Percentiles rank a stretch among this genome's conserved stretches.
These are phyloP conservation scores for Citropsis articulata DNA, from an alignment of 345 rosid genomes.

Conservation along the genomic window DNA sequence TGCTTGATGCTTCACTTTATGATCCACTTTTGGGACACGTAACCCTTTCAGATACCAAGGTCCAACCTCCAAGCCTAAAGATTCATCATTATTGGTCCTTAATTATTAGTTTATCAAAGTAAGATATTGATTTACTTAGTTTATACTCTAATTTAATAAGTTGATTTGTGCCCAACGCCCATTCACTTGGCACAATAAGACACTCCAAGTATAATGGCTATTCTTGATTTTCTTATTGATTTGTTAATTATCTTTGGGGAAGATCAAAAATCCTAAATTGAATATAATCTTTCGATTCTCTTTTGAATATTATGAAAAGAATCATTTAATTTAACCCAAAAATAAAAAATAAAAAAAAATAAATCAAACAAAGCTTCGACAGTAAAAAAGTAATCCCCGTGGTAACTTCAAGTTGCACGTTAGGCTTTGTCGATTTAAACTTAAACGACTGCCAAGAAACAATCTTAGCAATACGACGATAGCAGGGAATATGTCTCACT, in stretches of 20 bases:
- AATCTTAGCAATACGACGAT: too few relatives aligned
- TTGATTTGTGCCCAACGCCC: not conserved
- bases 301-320: not conserved
- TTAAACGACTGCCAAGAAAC: too few relatives aligned
- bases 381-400: too few relatives aligned
- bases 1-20: not conserved
- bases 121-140: not conserved
- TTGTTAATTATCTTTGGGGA: too few relatives aligned
- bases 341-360: too few relatives aligned
- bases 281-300: not conserved
- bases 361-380: not conserved
- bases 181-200: not conserved
- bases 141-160: not conserved
- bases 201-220: not conserved
- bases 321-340: not conserved
- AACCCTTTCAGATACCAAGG: not conserved
- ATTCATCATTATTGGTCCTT: conserved; percentile 1
- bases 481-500: too few relatives aligned
- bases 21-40: not conserved
- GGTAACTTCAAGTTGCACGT: too few relatives aligned
- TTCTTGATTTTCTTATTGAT: too few relatives aligned
- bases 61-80: not conserved
- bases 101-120: not conserved
- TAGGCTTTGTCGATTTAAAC: too few relatives aligned
- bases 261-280: too few relatives aligned